Conservation (phyloP, 2,329 filamentous ascomycete species). For the Pezicula rhizophila region DNA sequence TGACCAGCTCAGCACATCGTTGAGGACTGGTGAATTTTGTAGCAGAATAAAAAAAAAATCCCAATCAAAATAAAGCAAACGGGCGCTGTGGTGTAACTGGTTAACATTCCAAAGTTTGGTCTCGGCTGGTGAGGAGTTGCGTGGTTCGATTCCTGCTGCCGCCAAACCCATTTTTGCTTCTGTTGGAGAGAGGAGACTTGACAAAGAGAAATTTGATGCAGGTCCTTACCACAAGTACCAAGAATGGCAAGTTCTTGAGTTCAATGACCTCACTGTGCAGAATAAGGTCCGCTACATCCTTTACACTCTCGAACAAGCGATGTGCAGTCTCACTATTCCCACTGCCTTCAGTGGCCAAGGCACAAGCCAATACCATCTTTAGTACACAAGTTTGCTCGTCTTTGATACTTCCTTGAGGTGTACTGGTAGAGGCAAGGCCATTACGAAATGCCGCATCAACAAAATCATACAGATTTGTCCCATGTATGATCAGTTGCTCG, state of each 20-base stretch:
- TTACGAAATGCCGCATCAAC: conserved; percentile 60
- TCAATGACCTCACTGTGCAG: conserved; percentile 47
- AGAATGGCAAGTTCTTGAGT: conserved; percentile 51
- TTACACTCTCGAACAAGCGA: conserved; percentile 70
- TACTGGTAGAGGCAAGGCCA: conserved; percentile 47
- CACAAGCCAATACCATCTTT: conserved; percentile 78
- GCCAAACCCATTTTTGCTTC: not conserved
- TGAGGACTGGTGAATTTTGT: too few species aligned
- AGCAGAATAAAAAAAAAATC: not conserved
- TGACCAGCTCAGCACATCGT: too few species aligned
- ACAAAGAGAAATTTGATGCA: not conserved
- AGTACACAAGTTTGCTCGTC: conserved; percentile 64
- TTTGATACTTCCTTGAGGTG: conserved; percentile 35
- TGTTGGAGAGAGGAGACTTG: not conserved
- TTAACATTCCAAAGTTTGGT: not conserved
- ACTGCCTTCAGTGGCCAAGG: conserved; percentile 69
- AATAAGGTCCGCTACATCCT: conserved; percentile 60
- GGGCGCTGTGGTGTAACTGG: not conserved
- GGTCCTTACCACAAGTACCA: conserved; percentile 52
- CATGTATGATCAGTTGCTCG: conserved; percentile 63
- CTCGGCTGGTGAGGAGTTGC: too few species aligned
- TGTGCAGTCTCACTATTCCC: conserved; percentile 71
- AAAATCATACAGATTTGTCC: conserved; percentile 63
- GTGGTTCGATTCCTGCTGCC: not conserved
- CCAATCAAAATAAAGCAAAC: not conserved